Percentiles rank a stretch among this genome's conserved stretches.
These are phyloP conservation scores for Emergomyces orientalis DNA, from an alignment of 2,329 filamentous ascomycete species.

Conservation along the genomic window DNA sequence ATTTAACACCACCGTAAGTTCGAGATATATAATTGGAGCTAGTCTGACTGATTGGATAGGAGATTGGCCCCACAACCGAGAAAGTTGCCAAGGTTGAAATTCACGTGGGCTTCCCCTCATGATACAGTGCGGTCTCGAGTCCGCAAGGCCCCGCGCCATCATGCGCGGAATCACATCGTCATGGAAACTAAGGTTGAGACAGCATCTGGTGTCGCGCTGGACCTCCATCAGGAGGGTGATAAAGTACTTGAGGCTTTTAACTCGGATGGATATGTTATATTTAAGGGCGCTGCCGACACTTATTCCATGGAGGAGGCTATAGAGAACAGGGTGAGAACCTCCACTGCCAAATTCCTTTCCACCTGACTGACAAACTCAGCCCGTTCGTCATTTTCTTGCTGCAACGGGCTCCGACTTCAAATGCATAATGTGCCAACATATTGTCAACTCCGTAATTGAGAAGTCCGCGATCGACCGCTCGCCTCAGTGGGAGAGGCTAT, in stretches of 20 bases:
- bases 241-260: conserved; percentile 3
- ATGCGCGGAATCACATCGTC: not conserved
- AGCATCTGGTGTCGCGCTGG: not conserved
- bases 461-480: not conserved
- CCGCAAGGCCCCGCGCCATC: not conserved
- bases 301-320: not conserved
- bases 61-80: not conserved
- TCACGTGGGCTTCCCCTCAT: not conserved
- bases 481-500: conserved; percentile 1
- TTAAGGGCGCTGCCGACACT: not conserved
- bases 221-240: not conserved
- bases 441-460: conserved; percentile 2
- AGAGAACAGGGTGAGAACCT: conserved; percentile 1
- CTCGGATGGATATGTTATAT: conserved; percentile 1
- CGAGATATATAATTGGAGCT: not conserved
- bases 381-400: conserved; percentile 1
- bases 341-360: not conserved
- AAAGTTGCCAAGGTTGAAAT: not conserved
- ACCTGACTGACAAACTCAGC: conserved; percentile 1
- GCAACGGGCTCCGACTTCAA: not conserved
- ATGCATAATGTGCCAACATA: not conserved
- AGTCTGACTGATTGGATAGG: not conserved
- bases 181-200: conserved; percentile 4
- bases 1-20: not conserved
- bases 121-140: not conserved